Evolutionary conservation across 2,329 filamentous ascomycete species (phyloP).

Genomic region (Fusarium drepaniforme): DNA sequence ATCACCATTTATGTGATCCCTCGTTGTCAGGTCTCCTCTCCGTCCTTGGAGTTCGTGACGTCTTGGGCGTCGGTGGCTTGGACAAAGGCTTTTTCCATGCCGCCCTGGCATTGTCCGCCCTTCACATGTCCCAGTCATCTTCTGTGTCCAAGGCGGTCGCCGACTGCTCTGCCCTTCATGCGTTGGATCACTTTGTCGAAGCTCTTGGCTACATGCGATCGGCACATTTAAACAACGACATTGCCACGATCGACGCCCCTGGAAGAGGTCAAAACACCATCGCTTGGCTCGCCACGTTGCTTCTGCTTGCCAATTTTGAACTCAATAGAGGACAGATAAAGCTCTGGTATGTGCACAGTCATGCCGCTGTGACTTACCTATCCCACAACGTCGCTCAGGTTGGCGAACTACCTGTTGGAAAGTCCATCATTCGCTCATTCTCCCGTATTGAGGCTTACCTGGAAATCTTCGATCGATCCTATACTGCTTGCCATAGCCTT

Average conservation of each 20-base stretch:
- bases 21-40: slow-evolving; percentile 23
- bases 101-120: slow-evolving; percentile 19
- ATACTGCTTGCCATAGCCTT: slow-evolving; percentile 14
- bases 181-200: slow-evolving; percentile 28
- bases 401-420: slow-evolving; percentile 5
- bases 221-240: slow-evolving; percentile 11
- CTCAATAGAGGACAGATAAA: slow-evolving; percentile 28
- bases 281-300: slow-evolving; percentile 27
- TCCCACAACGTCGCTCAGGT: slow-evolving; percentile 16
- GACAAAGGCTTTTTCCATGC: slow-evolving; percentile 30
- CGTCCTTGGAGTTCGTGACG: slow-evolving; percentile 15
- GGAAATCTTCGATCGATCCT: slow-evolving; percentile 33
- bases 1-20: slow-evolving; percentile 27
- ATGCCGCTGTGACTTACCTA: slow-evolving; percentile 27
- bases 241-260: not conserved
- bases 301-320: slow-evolving; percentile 31
- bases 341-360: slow-evolving; percentile 33
- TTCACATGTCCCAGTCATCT: slow-evolving; percentile 25
- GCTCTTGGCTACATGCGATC: slow-evolving; percentile 19
- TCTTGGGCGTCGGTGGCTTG: slow-evolving; percentile 5
- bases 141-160: not conserved
- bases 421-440: slow-evolving; percentile 29
- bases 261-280: slow-evolving; percentile 15
- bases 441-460: slow-evolving; percentile 30
- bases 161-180: slow-evolving; percentile 17